phyloP scores from a whole-genome alignment of 805 yeast species.

The Wickerhamia fluorescens region DNA sequence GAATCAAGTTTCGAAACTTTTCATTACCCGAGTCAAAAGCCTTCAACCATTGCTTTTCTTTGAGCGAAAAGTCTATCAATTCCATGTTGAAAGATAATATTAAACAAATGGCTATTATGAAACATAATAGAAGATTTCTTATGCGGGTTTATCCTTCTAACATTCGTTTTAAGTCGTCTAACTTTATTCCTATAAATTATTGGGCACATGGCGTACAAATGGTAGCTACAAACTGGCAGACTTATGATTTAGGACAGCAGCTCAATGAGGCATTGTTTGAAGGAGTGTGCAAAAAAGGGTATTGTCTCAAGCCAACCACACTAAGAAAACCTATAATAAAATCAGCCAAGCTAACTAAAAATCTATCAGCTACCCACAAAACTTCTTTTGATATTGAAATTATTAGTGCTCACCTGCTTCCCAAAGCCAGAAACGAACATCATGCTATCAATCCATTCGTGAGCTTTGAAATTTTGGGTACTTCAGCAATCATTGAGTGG shows the following conservation, averaged over 20 bases:
- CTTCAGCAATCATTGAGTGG: conserved; percentile 17
- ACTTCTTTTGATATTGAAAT: conserved; percentile 28
- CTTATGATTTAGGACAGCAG: conserved; percentile 84
- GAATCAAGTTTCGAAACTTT: conserved; percentile 72
- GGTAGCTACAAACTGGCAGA: conserved; percentile 98
- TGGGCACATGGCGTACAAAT: conserved; percentile 89
- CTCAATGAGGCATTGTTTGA: conserved; percentile 78
- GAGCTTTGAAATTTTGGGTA: conserved; percentile 53
- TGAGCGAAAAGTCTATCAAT: conserved; percentile 66
- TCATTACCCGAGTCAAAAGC: conserved; percentile 82
- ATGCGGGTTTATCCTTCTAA: conserved; percentile 88
- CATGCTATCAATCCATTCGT: conserved; percentile 53
- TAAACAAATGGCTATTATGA: conserved; percentile 49
- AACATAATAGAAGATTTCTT: conserved; percentile 69
- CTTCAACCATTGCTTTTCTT: conserved; percentile 75
- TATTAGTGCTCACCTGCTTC: conserved; percentile 81
- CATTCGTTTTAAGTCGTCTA: conserved; percentile 67
- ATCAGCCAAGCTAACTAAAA: conserved; percentile 1
- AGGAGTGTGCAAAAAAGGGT: conserved; percentile 56
- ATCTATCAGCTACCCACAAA: conserved; percentile 1
- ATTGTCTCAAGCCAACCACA: conserved; percentile 63
- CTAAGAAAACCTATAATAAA: conserved; percentile 32
- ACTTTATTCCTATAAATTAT: conserved; percentile 69
- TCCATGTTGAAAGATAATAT: conserved; percentile 57
- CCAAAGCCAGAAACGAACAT: conserved; percentile 54